Evolutionary conservation across 495 filamentous ascomycete genomes (phyloP).

Genomic region (Tuber brumale): DNA sequence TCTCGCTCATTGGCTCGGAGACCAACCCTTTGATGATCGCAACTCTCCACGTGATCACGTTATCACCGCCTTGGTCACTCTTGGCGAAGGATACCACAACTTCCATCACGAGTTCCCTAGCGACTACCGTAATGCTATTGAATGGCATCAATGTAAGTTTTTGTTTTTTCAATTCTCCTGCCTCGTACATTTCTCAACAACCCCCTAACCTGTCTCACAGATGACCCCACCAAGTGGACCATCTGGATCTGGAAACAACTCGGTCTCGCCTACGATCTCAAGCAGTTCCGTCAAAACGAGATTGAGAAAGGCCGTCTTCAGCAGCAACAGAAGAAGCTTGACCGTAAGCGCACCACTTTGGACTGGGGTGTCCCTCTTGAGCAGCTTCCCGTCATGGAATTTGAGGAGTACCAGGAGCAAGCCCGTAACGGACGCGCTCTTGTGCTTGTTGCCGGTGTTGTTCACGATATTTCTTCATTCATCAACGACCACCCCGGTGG

Average conservation of each 20-base stretch:
- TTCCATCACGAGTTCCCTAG: constrained; percentile 99
- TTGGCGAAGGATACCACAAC: constrained; percentile 98
- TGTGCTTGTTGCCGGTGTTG: constrained; percentile 83
- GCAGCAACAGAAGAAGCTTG: constrained; percentile 97
- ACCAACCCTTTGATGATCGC: constrained; percentile 98
- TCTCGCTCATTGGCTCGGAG: constrained; percentile 95
- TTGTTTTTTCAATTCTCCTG: neutral
- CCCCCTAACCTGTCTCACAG: constrained; percentile 10
- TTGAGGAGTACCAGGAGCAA: constrained; percentile 90
- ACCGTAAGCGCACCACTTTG: constrained; percentile 83
- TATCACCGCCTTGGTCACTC: constrained; percentile 89
- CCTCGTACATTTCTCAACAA: neutral
- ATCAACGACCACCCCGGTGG: constrained; percentile 97
- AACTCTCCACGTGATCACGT: constrained; percentile 96
- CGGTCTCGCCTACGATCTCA: constrained; percentile 88
- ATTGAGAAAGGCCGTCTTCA: constrained; percentile 98
- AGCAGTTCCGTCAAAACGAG: constrained; percentile 96
- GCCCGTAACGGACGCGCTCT: constrained; percentile 71
- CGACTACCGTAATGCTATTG: constrained; percentile 96
- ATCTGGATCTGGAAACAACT: constrained; percentile 94
- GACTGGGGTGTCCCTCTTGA: constrained; percentile 96
- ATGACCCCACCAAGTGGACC: constrained; percentile 97
- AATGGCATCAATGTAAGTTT: constrained; percentile 75
- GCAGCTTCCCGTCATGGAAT: constrained; percentile 89
- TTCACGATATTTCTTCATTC: constrained; percentile 91